These are phyloP conservation scores for Nicotiana obtusifolia DNA, from an alignment of 257 asterid genomes.

Conservation along the genomic window DNA sequence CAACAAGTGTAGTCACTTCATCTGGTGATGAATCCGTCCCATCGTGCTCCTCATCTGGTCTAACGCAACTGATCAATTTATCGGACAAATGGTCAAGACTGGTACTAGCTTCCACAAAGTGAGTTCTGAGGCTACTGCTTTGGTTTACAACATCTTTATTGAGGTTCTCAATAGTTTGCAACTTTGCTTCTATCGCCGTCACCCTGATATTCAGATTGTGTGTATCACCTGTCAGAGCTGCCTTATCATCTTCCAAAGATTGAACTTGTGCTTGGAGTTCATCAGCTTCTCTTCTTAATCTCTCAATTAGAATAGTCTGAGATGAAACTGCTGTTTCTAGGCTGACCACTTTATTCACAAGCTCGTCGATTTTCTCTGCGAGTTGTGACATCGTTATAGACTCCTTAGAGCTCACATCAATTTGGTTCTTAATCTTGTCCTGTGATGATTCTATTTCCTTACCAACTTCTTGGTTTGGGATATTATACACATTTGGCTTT, in stretches of 20 bases:
- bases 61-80: slow-evolving; percentile 42
- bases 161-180: slow-evolving; percentile 40
- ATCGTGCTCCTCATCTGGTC: slow-evolving; percentile 52
- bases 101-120: slow-evolving; percentile 48
- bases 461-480: slow-evolving; percentile 7
- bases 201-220: slow-evolving; percentile 40
- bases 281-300: slow-evolving; percentile 43
- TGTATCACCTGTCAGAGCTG: slow-evolving; percentile 23
- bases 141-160: slow-evolving; percentile 53
- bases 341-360: slow-evolving; percentile 46
- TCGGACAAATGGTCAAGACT: slow-evolving; percentile 52
- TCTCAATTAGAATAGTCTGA: slow-evolving; percentile 46
- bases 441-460: slow-evolving; percentile 14
- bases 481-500: slow-evolving; percentile 8
- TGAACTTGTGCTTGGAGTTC: slow-evolving; percentile 45
- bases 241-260: slow-evolving; percentile 56
- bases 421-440: slow-evolving; percentile 19
- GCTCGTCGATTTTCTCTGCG: slow-evolving; percentile 52
- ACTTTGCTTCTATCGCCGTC: slow-evolving; percentile 59
- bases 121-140: slow-evolving; percentile 42
- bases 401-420: slow-evolving; percentile 21
- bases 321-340: slow-evolving; percentile 53
- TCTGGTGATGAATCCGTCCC: slow-evolving; percentile 16
- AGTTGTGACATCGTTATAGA: slow-evolving; percentile 43
- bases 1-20: not conserved